A percentile compares a stretch with the other conserved stretches of the same genome.
phyloP scores from a whole-genome alignment of 208 protist species.

The Tritrichomonas foetus region DNA sequence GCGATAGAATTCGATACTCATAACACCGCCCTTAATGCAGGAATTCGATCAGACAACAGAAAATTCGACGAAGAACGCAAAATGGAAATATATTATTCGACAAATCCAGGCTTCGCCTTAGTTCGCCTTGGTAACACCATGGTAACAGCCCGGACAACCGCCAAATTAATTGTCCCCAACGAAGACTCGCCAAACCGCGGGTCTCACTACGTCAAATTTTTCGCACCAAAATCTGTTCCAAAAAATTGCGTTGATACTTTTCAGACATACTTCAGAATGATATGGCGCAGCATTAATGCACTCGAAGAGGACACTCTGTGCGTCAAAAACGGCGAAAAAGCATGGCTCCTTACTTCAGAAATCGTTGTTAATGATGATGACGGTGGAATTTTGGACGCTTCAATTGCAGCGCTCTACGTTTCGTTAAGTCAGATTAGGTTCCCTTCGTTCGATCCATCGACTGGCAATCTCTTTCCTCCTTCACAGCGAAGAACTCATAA shows the following conservation, averaged over 20 bases:
- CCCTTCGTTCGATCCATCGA: background rate
- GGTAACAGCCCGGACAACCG: background rate
- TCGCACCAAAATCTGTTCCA: no score
- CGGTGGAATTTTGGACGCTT: background rate
- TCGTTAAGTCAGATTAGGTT: background rate
- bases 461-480: background rate
- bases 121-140: background rate
- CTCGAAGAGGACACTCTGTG: background rate
- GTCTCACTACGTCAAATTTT: background rate
- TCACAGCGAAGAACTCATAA: background rate
- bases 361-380: background rate
- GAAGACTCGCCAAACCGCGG: background rate
- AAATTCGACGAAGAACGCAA: background rate
- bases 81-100: background rate
- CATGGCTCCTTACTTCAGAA: background rate
- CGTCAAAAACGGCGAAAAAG: slow-evolving; percentile 25
- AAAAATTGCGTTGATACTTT: background rate
- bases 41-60: background rate
- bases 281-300: background rate
- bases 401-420: background rate
- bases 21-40: background rate
- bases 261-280: background rate
- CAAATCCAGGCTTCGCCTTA: background rate
- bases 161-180: background rate
- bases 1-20: background rate